A percentile compares a stretch with the other conserved stretches of the same genome.
These are phyloP conservation scores for Aeminium ludgeri DNA, from an alignment of 495 filamentous ascomycete genomes.

Conservation along the genomic window DNA sequence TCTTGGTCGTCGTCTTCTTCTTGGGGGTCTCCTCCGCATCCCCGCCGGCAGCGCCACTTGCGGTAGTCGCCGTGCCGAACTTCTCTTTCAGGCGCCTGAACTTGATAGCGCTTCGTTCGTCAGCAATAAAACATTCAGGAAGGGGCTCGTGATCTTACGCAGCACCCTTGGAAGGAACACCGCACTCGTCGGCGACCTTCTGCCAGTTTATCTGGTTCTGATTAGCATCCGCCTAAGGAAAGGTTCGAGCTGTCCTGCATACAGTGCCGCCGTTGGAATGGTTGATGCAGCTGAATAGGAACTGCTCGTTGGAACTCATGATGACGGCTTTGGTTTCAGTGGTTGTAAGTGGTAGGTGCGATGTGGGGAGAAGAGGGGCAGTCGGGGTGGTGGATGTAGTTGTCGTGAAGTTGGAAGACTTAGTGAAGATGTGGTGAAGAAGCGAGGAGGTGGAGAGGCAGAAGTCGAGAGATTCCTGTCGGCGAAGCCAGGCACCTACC, in stretches of 20 bases:
- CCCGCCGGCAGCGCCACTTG: background rate
- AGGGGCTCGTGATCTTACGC: slow-evolving; percentile 37
- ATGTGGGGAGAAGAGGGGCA: no score
- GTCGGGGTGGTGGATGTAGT: no score
- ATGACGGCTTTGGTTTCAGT: background rate
- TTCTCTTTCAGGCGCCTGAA: slow-evolving; percentile 9
- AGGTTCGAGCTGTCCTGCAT: background rate
- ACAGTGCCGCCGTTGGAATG: slow-evolving; percentile 3
- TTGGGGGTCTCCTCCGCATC: slow-evolving; percentile 18
- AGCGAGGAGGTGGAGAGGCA: no score
- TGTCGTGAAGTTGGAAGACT: no score
- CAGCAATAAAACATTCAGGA: background rate
- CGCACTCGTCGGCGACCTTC: slow-evolving; percentile 44
- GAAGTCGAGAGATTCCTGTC: no score
- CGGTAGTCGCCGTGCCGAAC: background rate
- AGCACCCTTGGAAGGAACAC: slow-evolving; percentile 44
- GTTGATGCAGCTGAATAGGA: slow-evolving; percentile 8
- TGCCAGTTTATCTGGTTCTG: slow-evolving; percentile 39
- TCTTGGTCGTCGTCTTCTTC: slow-evolving; percentile 14
- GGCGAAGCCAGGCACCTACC: no score
- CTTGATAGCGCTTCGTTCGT: slow-evolving; percentile 2
- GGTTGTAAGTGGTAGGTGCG: background rate
- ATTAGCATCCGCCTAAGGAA: slow-evolving; percentile 7
- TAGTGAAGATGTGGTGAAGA: no score
- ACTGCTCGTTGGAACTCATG: slow-evolving; percentile 5